phyloP scores from a whole-genome alignment of 2,329 filamentous ascomycete genomes.

The Aureobasidium sp. region DNA sequence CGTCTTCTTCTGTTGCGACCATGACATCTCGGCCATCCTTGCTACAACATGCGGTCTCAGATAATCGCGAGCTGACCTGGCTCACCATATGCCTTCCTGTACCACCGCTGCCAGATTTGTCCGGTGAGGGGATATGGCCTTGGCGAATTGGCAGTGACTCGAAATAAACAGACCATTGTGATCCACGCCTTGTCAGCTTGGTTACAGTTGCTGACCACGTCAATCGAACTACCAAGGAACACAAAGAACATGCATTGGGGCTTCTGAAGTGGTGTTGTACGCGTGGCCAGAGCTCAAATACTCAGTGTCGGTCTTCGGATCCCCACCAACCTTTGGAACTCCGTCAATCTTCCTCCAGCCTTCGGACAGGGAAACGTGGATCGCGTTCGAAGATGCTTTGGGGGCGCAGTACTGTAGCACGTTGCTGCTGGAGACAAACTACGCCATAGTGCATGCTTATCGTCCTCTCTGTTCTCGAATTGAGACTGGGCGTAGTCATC shows the following conservation, averaged over 20 bases:
- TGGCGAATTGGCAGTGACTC: neutral
- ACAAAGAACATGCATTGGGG: neutral
- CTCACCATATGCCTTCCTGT: neutral
- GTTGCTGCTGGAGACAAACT: neutral
- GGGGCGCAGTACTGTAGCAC: constrained; percentile 1
- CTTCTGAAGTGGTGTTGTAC: neutral
- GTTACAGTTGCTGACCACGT: neutral
- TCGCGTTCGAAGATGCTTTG: neutral
- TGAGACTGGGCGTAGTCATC: constrained; percentile 9
- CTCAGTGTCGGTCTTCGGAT: constrained; percentile 7
- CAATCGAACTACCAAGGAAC: neutral
- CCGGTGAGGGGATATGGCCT: neutral
- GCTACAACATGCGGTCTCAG: neutral
- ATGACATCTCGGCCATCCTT: neutral
- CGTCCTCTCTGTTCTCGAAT: neutral
- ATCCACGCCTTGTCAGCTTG: neutral
- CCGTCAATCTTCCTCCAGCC: neutral
- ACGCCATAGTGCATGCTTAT: neutral
- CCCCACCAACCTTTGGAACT: neutral
- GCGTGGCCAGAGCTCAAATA: neutral
- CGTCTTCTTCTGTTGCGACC: neutral
- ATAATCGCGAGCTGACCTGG: neutral
- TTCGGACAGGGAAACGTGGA: neutral
- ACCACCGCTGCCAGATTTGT: no score
- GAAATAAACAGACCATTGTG: no score